A percentile compares a stretch with the other conserved stretches of the same genome.
Evolutionary conservation across 1,284 basidiomycete genomes (phyloP).

Genomic region (Cutaneotrichosporon sp.): DNA sequence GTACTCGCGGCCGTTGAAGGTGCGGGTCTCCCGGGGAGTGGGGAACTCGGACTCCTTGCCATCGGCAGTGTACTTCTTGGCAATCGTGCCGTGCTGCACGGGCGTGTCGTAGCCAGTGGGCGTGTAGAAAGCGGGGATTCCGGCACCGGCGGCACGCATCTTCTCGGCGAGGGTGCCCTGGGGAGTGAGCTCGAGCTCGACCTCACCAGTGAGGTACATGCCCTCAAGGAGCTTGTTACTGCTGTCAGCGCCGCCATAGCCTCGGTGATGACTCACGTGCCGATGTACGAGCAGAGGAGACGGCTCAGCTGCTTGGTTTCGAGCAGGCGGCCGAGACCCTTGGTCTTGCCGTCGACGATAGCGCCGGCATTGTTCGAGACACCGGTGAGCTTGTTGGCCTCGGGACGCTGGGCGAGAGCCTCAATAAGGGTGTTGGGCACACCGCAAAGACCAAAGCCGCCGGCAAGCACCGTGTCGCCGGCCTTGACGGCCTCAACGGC

Average conservation of each 20-base stretch:
- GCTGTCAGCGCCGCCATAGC: slow-evolving; percentile 1
- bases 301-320: slow-evolving; percentile 68
- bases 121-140: slow-evolving; percentile 94
- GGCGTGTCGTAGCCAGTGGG: slow-evolving; percentile 66
- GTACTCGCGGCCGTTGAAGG: slow-evolving; percentile 75
- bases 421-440: slow-evolving; percentile 70
- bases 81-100: slow-evolving; percentile 15
- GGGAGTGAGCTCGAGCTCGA: slow-evolving; percentile 81
- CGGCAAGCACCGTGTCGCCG: slow-evolving; percentile 70
- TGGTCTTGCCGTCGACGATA: slow-evolving; percentile 13
- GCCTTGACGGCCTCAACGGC: slow-evolving; percentile 76
- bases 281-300: slow-evolving; percentile 82
- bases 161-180: slow-evolving; percentile 88
- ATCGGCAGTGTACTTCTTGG: slow-evolving; percentile 61
- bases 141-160: slow-evolving; percentile 83
- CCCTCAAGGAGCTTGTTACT: slow-evolving; percentile 50
- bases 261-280: slow-evolving; percentile 41
- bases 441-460: slow-evolving; percentile 53
- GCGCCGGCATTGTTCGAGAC: slow-evolving; percentile 85
- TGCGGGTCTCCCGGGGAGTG: slow-evolving; percentile 73
- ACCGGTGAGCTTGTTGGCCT: slow-evolving; percentile 67
- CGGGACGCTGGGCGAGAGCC: slow-evolving; percentile 66
- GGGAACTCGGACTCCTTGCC: slow-evolving; percentile 55
- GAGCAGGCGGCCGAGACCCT: slow-evolving; percentile 61
- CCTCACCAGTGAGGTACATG: slow-evolving; percentile 74